Evolutionary conservation across 2,329 filamentous ascomycete genomes (phyloP), one percentile per base, ranked within the genome.

Genomic region (Cordyceps cicadae): DNA sequence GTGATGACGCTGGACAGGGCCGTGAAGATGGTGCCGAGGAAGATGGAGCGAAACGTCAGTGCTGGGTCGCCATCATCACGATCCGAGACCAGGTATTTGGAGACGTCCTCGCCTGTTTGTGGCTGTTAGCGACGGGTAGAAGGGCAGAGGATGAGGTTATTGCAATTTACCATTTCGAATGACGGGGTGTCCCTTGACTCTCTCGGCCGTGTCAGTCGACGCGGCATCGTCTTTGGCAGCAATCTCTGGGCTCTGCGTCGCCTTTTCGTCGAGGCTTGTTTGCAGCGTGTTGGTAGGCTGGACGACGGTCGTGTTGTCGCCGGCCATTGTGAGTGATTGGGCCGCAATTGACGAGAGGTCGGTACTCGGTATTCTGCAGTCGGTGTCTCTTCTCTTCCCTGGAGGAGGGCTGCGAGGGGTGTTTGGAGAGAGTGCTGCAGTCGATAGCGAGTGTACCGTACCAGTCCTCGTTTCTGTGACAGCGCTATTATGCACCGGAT

Each of bases 1-100:
- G 65, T 67, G 51, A 66, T 66, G 45, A 63, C 64, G 37, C 65
- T 67, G 5, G 66, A 65, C 1, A 67, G 56, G 1, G 64, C 64
- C 0, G 66, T 63, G 7, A 64, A 57, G 8, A 51, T 51, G 34
- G 63, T 65, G 43, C 66, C 66, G 17, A 66, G 17, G 21, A 65
- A 34, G 21, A 67, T 54, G 11, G 66, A 66, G 0, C 66, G 62
- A 48, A 67, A 66, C 1, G 66, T 67, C 46, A 67, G 37, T 9
- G 66, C 46, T 11, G 65, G 61, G 11, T 67, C 66, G 17, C 62
- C 63, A 11, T 67, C 66, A 15, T 67, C 66, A 9, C 64, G 60
- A 5, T 59, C 57, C 3, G 65, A 67, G 0, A 67, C 63, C 2
- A 67, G 37, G 46, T 61, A 66, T 14, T 64, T 65, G 52, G 65